phyloP scores from a whole-genome alignment of 495 filamentous ascomycete species.

The Podospora pseudopauciseta region DNA sequence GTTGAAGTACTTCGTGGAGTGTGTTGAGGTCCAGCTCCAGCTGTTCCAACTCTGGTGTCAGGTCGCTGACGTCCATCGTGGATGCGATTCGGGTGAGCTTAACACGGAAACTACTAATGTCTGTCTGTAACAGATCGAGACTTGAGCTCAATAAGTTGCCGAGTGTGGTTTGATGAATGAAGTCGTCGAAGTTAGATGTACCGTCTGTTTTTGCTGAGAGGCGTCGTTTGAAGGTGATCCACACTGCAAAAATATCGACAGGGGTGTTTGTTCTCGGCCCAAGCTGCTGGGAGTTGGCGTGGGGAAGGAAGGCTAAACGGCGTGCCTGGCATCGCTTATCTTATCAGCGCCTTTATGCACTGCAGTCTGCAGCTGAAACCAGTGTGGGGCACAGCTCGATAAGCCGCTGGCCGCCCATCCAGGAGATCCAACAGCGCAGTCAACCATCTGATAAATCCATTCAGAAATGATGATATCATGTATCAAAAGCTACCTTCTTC shows the following conservation, averaged over 20 bases:
- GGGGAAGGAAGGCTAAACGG: not conserved
- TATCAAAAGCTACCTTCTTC: not conserved
- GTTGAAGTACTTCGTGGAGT: slow-evolving; percentile 66
- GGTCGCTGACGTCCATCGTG: slow-evolving; percentile 42
- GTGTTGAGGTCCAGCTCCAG: slow-evolving; percentile 75
- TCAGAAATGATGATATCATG: not conserved
- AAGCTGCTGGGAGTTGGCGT: not conserved
- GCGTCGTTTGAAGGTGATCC: not conserved
- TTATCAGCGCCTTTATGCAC: not conserved
- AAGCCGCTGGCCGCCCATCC: not conserved
- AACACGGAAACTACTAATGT: not conserved
- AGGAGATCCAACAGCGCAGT: not conserved
- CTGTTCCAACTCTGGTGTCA: slow-evolving; percentile 57
- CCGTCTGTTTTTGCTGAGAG: not conserved
- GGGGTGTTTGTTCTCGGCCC: not conserved
- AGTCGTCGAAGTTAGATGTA: not conserved
- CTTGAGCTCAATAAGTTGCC: not conserved
- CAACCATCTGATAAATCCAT: not conserved
- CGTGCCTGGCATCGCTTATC: not conserved
- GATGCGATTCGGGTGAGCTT: not conserved
- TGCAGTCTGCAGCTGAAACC: not conserved
- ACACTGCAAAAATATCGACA: not conserved
- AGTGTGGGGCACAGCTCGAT: not conserved
- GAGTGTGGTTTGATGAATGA: not conserved
- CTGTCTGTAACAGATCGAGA: not conserved